phyloP scores from a whole-genome alignment of 352 stramenopile genomes.

The Phytopythium delawarense region DNA sequence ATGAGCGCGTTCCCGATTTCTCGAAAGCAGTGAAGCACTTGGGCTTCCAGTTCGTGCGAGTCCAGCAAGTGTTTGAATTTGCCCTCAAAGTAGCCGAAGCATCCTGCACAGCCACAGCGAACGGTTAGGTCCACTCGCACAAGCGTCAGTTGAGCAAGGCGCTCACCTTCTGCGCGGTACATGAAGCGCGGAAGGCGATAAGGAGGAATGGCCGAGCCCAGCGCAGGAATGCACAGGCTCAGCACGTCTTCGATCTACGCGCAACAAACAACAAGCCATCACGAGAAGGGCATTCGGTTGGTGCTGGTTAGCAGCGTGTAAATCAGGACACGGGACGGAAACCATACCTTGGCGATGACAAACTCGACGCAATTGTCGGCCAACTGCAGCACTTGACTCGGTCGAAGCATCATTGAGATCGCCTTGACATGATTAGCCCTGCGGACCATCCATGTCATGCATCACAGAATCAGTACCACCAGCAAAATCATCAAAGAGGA shows the following conservation, averaged over 20 bases:
- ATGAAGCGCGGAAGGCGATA: slow-evolving; percentile 70
- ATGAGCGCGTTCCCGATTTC: slow-evolving; percentile 75
- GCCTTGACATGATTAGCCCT: slow-evolving; percentile 14
- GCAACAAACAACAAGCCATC: not conserved
- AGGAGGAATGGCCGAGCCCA: slow-evolving; percentile 66
- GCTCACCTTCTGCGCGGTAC: slow-evolving; percentile 49
- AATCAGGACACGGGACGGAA: not conserved
- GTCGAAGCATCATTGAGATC: slow-evolving; percentile 24
- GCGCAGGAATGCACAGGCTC: slow-evolving; percentile 58
- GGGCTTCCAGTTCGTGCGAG: slow-evolving; percentile 68
- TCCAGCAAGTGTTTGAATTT: slow-evolving; percentile 80
- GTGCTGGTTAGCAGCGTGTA: not conserved
- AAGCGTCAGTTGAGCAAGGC: not conserved
- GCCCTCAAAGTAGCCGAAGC: slow-evolving; percentile 78
- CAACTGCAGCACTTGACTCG: slow-evolving; percentile 25
- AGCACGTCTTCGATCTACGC: slow-evolving; percentile 64
- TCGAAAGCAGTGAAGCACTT: slow-evolving; percentile 81
- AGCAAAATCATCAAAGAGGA: not conserved
- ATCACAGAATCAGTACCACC: not conserved
- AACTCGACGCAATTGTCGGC: slow-evolving; percentile 30
- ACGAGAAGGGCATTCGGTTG: not conserved
- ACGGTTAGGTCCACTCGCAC: not conserved
- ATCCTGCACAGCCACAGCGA: slow-evolving; percentile 21
- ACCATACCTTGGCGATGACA: slow-evolving; percentile 31
- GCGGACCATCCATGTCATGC: not conserved